Evolutionary conservation across 2,329 filamentous ascomycete species (phyloP).

Genomic region (Tolypocladium sp.): DNA sequence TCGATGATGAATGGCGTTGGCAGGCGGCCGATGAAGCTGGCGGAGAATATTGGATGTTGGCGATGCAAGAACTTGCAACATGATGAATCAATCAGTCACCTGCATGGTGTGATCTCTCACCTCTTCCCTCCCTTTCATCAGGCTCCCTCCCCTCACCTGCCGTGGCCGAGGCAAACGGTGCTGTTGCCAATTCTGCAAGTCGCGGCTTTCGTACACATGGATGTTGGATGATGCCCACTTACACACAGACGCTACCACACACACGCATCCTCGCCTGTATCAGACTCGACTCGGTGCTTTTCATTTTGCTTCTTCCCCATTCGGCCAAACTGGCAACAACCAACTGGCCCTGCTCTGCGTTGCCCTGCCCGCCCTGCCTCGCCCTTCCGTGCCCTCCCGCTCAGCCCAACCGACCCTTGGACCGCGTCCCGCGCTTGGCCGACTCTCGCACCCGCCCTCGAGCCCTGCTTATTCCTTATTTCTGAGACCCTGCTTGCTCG

Average conservation of each 20-base stretch:
- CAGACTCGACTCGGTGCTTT: not conserved
- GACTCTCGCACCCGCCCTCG: not conserved
- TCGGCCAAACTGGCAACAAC: not conserved
- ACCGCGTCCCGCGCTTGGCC: not conserved
- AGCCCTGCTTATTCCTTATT: not conserved
- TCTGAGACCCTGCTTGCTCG: slow-evolving; percentile 1
- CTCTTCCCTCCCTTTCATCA: not conserved
- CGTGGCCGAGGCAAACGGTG: not conserved
- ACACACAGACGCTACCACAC: not conserved
- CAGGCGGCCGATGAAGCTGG: not conserved
- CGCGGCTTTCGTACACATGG: not conserved
- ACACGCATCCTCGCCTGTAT: not conserved
- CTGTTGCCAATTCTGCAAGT: too few relatives aligned
- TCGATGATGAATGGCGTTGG: not conserved
- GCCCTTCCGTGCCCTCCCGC: not conserved
- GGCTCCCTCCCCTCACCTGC: not conserved
- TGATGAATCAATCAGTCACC: not conserved
- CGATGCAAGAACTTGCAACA: not conserved
- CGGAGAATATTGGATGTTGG: not conserved
- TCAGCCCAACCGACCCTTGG: not conserved
- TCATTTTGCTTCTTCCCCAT: not conserved
- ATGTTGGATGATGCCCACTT: not conserved
- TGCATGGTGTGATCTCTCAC: not conserved
- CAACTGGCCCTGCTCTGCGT: not conserved
- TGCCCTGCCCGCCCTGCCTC: not conserved